Base-by-base conservation (phyloP, 306 rosid species). In the Vicia sativa region DNA sequence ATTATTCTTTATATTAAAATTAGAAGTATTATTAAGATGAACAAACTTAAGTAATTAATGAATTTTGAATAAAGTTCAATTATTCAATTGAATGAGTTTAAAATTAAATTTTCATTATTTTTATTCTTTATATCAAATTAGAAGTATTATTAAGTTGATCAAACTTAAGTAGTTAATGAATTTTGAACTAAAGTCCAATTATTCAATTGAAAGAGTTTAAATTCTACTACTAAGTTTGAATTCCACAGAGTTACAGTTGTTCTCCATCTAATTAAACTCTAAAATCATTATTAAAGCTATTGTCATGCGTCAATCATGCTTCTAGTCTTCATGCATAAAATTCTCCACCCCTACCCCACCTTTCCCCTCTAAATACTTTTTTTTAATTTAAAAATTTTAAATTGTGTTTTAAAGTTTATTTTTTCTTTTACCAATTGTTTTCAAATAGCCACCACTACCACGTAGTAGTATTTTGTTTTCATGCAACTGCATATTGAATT, bases 221-320 rank as follows among this genome's bases (percentile, higher is more conserved):
- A 34, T 1, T 1, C 6, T 31, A 7, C 6, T 5, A 31, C 6
- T 5, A 31, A 31, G 37, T 31, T 50, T 9, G 57, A 50, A 67
- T 75, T 75, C 74, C 65, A 63, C 70, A 45, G 9, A 21, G n/a
- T n/a, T 74, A 81, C 83, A 76, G 87, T 84, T 84, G 84, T 71
- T 78, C 14, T 79, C 85, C 87, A 77, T 72, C 65, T 38, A 16
- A 34, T 15, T 59, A 59, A 34, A 14, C 8, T 35, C 44, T 59
- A 42, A 67, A 62, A 18, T 61, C 39, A 76, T 70, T 29, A 58
- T 56, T 46, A 57, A 73, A 80, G 48, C 67, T 64, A 45, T 54
- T 64, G 56, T 68, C 78, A 76, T 26, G 73, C 66, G 28, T 82
- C 74, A 70, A 78, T 74, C 42, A 73, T 74, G 55, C 29, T 28